Evolutionary conservation across 2,329 filamentous ascomycete genomes (phyloP).

Genomic region (Pestalotiopsis sp.): DNA sequence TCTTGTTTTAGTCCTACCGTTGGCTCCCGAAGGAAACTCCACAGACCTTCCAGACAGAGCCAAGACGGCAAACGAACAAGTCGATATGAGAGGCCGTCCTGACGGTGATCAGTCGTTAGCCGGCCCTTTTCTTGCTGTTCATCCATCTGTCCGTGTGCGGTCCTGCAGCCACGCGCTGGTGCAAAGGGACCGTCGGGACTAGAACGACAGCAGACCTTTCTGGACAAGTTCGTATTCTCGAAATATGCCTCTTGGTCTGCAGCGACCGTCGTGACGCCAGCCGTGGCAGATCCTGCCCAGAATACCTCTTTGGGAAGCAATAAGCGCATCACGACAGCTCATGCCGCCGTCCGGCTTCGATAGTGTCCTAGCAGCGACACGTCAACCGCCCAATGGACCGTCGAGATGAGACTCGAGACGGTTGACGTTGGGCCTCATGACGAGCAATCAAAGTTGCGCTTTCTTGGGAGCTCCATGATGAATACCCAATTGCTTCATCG

Average conservation of each 20-base stretch:
- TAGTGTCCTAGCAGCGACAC: not conserved
- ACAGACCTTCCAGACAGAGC: not conserved
- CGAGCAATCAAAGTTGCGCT: not conserved
- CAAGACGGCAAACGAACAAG: not conserved
- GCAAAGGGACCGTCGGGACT: not conserved
- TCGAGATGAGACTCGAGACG: not conserved
- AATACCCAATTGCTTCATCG: not conserved
- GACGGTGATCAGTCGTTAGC: not conserved
- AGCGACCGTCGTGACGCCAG: not conserved
- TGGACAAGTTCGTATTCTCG: slow-evolving; percentile 1
- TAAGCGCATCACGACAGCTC: not conserved
- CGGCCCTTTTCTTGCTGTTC: not conserved
- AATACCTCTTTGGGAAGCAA: slow-evolving; percentile 5
- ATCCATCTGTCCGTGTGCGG: not conserved
- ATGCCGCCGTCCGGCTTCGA: not conserved
- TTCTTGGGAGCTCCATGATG: not conserved
- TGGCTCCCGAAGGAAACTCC: slow-evolving; percentile 7
- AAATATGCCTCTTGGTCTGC: not conserved
- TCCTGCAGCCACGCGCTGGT: not conserved
- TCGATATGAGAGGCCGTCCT: not conserved
- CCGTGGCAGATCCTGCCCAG: not conserved
- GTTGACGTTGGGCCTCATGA: not conserved
- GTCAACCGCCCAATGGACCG: not conserved
- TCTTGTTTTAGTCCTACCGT: not conserved
- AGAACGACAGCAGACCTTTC: not conserved